Conservation (phyloP, 257 asterid species). For the Schizonepeta tenuifolia region DNA sequence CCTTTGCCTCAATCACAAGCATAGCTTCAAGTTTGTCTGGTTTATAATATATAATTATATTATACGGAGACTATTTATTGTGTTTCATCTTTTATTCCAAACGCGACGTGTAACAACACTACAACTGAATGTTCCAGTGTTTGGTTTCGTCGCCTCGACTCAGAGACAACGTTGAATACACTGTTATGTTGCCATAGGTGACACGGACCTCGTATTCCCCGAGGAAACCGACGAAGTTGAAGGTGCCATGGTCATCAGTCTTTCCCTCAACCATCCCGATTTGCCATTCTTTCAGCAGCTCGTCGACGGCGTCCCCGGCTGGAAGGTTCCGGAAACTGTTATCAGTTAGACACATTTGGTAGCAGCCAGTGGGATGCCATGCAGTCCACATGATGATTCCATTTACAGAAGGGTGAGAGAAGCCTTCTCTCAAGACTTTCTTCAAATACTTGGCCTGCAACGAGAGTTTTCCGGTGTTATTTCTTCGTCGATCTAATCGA, state of each 20-base stretch:
- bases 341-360: constrained; percentile 61
- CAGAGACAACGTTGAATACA: constrained; percentile 43
- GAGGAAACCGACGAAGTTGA: constrained; percentile 50
- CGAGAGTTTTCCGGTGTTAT: neutral
- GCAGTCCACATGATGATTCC: constrained; percentile 72
- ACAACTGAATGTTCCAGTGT: constrained; percentile 49
- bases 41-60: neutral
- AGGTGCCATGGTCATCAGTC: constrained; percentile 51
- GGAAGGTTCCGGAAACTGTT: constrained; percentile 48
- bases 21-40: constrained; percentile 44
- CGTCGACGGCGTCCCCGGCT: constrained; percentile 54
- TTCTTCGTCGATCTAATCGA: too few relatives aligned
- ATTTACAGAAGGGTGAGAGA: constrained; percentile 59
- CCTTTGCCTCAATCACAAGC: constrained; percentile 53
- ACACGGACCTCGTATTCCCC: constrained; percentile 54
- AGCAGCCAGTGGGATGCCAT: constrained; percentile 52
- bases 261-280: constrained; percentile 50
- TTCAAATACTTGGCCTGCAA: constrained; percentile 60
- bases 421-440: constrained; percentile 52
- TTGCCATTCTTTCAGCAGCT: constrained; percentile 59
- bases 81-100: neutral
- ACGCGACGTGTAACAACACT: neutral
- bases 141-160: constrained; percentile 49
- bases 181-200: constrained; percentile 34
- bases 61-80: too few relatives aligned